phyloP scores from a whole-genome alignment of 2,329 filamentous ascomycete species.

The Juglanconis juglandina region DNA sequence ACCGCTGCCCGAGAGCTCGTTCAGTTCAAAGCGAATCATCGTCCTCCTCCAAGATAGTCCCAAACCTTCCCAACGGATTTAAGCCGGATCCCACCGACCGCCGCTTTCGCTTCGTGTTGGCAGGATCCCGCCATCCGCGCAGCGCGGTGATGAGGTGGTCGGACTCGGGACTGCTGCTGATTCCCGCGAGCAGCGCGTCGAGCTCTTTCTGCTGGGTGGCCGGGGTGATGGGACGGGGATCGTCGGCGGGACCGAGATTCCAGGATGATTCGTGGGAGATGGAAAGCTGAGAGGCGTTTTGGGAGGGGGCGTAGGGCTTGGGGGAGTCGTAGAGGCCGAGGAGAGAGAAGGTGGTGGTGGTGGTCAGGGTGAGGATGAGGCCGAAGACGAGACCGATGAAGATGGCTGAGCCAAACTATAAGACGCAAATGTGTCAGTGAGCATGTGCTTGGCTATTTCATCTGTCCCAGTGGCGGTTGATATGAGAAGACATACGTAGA shows the following conservation, averaged over 20 bases:
- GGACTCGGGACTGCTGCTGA: slow-evolving; percentile 12
- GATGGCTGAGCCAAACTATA: slow-evolving; percentile 61
- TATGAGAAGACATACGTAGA: slow-evolving; percentile 15
- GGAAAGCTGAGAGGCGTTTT: not conserved
- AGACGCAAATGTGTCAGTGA: slow-evolving; percentile 42
- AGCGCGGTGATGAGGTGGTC: slow-evolving; percentile 4
- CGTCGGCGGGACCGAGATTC: no score
- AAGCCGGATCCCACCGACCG: slow-evolving; percentile 24
- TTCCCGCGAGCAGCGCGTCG: slow-evolving; percentile 11
- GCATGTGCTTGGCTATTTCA: not conserved
- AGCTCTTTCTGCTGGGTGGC: slow-evolving; percentile 7
- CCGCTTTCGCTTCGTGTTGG: slow-evolving; percentile 33
- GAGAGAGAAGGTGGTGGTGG: slow-evolving; percentile 50
- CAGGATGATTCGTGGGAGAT: not conserved
- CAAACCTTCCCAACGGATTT: slow-evolving; percentile 31
- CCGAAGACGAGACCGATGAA: slow-evolving; percentile 65
- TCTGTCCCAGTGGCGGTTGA: not conserved
- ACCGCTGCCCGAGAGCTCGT: slow-evolving; percentile 28
- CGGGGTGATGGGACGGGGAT: slow-evolving; percentile 15
- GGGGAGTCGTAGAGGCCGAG: slow-evolving; percentile 40
- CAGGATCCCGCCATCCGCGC: slow-evolving; percentile 19
- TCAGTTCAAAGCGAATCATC: slow-evolving; percentile 44
- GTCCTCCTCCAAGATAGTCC: slow-evolving; percentile 68
- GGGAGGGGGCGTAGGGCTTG: not conserved
- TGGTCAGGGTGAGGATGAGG: slow-evolving; percentile 54